phyloP scores from a whole-genome alignment of 2,329 filamentous ascomycete species.

The Penicillium palitans region DNA sequence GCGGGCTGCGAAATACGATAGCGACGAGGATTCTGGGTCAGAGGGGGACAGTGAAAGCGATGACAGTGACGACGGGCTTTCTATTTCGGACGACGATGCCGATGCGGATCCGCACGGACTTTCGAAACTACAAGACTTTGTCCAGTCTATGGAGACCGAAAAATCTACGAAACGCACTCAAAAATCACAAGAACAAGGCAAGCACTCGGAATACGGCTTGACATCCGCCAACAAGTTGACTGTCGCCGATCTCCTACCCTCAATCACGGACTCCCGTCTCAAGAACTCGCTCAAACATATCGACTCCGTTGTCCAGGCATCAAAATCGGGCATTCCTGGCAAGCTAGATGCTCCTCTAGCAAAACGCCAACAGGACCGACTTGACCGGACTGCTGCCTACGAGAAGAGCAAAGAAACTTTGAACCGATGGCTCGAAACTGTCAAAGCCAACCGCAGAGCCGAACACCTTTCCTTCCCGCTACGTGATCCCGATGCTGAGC shows the following conservation, averaged over 20 bases:
- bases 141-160: constrained; percentile 61
- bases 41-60: constrained; percentile 49
- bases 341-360: constrained; percentile 82
- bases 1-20: constrained; percentile 35
- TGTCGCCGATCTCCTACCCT: constrained; percentile 71
- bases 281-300: constrained; percentile 79
- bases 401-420: constrained; percentile 90
- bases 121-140: constrained; percentile 66
- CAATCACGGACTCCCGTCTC: constrained; percentile 70
- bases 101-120: constrained; percentile 54
- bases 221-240: constrained; percentile 67
- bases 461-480: constrained; percentile 90
- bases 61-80: constrained; percentile 43
- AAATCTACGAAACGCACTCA: constrained; percentile 34
- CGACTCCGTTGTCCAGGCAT: constrained; percentile 47
- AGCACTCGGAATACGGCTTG: constrained; percentile 61
- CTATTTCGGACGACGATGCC: constrained; percentile 50
- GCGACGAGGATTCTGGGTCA: constrained; percentile 40
- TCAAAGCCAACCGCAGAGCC: constrained; percentile 88
- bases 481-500: constrained; percentile 65
- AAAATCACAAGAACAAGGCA: constrained; percentile 58
- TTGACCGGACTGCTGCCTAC: constrained; percentile 80
- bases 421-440: constrained; percentile 88
- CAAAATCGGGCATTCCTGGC: constrained; percentile 58
- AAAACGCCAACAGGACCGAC: constrained; percentile 79